Base-by-base conservation (phyloP, 345 rosid species). In the Orychophragmus violaceus region DNA sequence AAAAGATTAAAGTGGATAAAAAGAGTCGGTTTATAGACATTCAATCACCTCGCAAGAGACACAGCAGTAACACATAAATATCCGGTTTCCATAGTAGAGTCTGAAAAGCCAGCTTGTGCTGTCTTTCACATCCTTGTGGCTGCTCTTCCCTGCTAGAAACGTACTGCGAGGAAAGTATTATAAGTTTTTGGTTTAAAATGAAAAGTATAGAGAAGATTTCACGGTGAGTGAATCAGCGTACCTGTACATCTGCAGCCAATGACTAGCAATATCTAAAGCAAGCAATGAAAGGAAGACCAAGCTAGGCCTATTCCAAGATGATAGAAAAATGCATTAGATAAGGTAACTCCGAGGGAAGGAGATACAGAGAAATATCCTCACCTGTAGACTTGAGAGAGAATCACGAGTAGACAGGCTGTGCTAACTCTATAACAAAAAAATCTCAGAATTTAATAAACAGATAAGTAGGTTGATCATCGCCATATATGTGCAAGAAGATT, bases 201-300 rank as follows among this genome's bases (percentile, higher is more conserved):
- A 6, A 73, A 8, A 52, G 33, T 25, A 8, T 11, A 23, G 5
- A 50, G 17, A 74, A 42, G 71, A 16, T 6, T 9, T 28, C 14
- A 39, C 25, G 0, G 30, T 49, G 24, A 8, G 22, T 22, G 3
- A 63, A 27, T n/a, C 21, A 63, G 59, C 9, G 5, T 79, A 91
- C 99, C 97, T 95, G 81, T 91, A 89, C 99, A 95, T 87, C 78
- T 91, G 99, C 56, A 95, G 84, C 99, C 97, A 95, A 53, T 95
- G 99, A 76, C 99, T 91, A 62, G 82, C 89, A 62, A 95, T 87
- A 84, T 95, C 99, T 10, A 95, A 76, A 46, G 99, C 95, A 66
- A 95, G 96, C 70, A 95, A 69, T 39, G 91, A 88, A 76, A 91
- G 75, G 79, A 91, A 95, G 64, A 77, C 82, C 81, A 95, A 84